Conservation (phyloP, 2,329 filamentous ascomycete species). For the Cryphonectria nitschkei region DNA sequence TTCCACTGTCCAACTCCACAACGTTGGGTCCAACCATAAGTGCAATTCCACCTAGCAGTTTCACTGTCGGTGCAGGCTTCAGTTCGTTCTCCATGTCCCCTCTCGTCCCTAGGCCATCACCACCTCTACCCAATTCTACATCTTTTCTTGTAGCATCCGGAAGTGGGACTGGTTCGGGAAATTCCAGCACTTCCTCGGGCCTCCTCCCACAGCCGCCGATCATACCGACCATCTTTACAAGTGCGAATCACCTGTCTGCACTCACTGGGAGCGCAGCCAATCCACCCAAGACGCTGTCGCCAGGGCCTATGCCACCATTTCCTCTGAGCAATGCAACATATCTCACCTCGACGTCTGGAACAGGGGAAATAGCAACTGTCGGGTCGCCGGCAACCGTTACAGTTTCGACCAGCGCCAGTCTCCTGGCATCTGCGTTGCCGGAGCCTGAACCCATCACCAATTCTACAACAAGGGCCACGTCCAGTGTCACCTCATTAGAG, state of each 20-base stretch:
- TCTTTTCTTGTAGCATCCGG: not conserved
- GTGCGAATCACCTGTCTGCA: not conserved
- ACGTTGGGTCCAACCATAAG: not conserved
- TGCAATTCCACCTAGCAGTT: not conserved
- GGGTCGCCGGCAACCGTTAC: not conserved
- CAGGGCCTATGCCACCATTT: not conserved
- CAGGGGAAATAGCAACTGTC: not conserved
- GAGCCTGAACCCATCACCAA: not conserved
- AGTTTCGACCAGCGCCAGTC: not conserved
- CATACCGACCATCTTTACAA: not conserved
- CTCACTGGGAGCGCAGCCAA: not conserved
- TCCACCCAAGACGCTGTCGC: not conserved
- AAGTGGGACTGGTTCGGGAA: not conserved
- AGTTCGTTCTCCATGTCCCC: not conserved
- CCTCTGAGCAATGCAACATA: not conserved
- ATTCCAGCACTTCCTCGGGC: not conserved
- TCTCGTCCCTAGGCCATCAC: not conserved
- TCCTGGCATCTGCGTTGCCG: not conserved
- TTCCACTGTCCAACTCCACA: not conserved
- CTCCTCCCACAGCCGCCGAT: not conserved
- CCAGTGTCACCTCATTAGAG: not conserved
- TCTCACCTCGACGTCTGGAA: not conserved
- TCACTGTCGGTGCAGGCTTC: too few relatives aligned
- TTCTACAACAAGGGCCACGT: not conserved
- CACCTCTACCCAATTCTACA: constrained; percentile 5